Percentiles rank a stretch among this genome's conserved stretches.
These are phyloP conservation scores for Penicillium rolfsii DNA, from an alignment of 2,329 filamentous ascomycete genomes.

Conservation along the genomic window DNA sequence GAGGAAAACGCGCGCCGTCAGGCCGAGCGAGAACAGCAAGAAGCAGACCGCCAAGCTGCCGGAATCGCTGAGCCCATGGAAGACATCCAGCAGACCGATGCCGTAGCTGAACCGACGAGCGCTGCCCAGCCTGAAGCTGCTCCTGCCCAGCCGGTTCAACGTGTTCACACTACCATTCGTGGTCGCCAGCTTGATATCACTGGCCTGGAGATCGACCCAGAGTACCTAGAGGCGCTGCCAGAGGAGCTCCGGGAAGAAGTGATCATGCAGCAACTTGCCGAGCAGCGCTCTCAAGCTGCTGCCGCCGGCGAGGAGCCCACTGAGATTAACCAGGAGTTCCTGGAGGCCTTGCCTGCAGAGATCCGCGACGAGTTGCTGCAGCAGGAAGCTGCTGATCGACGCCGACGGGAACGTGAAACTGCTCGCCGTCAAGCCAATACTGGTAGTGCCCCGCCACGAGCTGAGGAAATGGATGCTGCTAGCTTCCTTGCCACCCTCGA, in stretches of 20 bases:
- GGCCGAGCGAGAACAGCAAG: slow-evolving; percentile 66
- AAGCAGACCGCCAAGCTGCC: slow-evolving; percentile 57
- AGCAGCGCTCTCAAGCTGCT: slow-evolving; percentile 76
- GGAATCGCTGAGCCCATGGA: slow-evolving; percentile 68
- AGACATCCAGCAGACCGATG: slow-evolving; percentile 66
- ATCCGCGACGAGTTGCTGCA: slow-evolving; percentile 88
- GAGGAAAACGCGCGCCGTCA: slow-evolving; percentile 65
- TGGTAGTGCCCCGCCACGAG: slow-evolving; percentile 54
- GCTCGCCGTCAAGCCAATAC: slow-evolving; percentile 65
- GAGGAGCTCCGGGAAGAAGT: slow-evolving; percentile 97
- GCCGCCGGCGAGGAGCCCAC: slow-evolving; percentile 67
- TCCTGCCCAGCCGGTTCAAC: slow-evolving; percentile 54
- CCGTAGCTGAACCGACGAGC: slow-evolving; percentile 34
- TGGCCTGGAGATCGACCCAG: slow-evolving; percentile 87
- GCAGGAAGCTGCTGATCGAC: slow-evolving; percentile 85
- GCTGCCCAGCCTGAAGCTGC: slow-evolving; percentile 50
- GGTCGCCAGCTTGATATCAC: slow-evolving; percentile 92
- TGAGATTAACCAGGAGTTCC: slow-evolving; percentile 83
- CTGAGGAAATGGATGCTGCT: slow-evolving; percentile 86
- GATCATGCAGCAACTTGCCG: slow-evolving; percentile 84
- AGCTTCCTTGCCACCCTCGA: slow-evolving; percentile 91
- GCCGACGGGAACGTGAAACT: slow-evolving; percentile 83
- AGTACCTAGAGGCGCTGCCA: slow-evolving; percentile 94
- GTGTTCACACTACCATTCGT: slow-evolving; percentile 80
- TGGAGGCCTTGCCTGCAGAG: slow-evolving; percentile 88